Evolutionary conservation across 1,284 basidiomycete species (phyloP).

Genomic region (Tilletia walkeri): DNA sequence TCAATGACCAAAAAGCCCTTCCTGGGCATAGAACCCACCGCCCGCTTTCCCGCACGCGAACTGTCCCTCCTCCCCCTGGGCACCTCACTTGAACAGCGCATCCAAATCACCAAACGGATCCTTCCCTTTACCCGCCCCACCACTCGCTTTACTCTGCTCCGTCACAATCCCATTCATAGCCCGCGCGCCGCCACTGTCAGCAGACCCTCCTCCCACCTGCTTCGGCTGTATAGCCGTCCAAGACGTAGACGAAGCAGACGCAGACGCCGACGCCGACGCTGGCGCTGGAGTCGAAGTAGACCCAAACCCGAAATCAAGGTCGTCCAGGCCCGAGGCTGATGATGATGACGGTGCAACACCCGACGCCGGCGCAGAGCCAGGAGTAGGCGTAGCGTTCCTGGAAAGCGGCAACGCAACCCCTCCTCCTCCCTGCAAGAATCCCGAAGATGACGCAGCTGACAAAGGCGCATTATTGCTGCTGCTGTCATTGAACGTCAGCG

Average conservation of each 20-base stretch:
- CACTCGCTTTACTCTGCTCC: constrained; percentile 16
- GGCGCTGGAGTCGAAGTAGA: background rate
- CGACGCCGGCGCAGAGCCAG: background rate
- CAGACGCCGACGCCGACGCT: background rate
- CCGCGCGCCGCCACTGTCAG: background rate
- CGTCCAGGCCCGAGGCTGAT: background rate
- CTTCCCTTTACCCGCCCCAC: constrained; percentile 18
- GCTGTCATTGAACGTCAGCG: constrained; percentile 40
- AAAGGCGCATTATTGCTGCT: constrained; percentile 1
- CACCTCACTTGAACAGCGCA: constrained; percentile 37
- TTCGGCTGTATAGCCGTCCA: background rate
- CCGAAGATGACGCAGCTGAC: background rate
- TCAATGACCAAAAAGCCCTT: no score
- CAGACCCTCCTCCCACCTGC: background rate
- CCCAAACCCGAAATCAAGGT: constrained; percentile 8
- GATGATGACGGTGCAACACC: background rate
- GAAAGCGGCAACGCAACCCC: background rate
- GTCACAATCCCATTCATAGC: constrained; percentile 7
- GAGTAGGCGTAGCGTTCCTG: background rate
- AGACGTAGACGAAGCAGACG: background rate
- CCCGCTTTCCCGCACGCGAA: no score
- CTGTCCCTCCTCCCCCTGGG: background rate
- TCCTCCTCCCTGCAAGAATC: background rate
- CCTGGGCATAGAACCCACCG: no score
- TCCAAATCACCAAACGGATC: constrained; percentile 52